Conservation (phyloP, 2,329 filamentous ascomycete species). For the Paraphaeosphaeria sporulosa region DNA sequence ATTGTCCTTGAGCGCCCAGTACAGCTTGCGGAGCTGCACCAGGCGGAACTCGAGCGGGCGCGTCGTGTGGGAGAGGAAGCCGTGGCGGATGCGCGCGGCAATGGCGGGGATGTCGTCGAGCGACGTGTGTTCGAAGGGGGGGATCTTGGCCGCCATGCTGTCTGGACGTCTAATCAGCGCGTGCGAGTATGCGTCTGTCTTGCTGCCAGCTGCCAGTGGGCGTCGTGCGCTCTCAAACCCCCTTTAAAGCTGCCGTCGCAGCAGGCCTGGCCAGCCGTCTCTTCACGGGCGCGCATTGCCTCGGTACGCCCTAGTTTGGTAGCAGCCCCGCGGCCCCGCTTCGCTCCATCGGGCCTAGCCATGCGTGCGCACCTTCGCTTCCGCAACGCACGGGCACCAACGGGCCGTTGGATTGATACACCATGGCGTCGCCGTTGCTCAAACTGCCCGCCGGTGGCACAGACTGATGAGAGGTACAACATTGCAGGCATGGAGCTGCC, state of each 20-base stretch:
- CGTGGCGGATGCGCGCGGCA: conserved; percentile 64
- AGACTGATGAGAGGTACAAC: too few species aligned
- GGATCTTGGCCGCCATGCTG: conserved; percentile 31
- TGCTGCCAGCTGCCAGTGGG: background rate
- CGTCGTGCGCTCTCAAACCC: background rate
- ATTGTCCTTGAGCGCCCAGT: conserved; percentile 89
- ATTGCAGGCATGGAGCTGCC: too few species aligned
- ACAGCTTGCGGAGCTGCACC: conserved; percentile 88
- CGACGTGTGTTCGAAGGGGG: conserved; percentile 46
- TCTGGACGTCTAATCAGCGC: background rate
- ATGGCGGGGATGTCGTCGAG: conserved; percentile 44
- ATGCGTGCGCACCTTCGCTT: background rate
- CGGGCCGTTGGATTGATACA: too few species aligned
- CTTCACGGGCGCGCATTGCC: background rate
- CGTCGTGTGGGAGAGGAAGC: conserved; percentile 82
- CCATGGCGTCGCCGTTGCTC: background rate
- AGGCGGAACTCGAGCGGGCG: conserved; percentile 83
- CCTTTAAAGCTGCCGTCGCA: background rate
- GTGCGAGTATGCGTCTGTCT: background rate
- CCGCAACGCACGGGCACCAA: background rate
- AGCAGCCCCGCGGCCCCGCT: background rate
- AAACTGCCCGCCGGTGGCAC: background rate
- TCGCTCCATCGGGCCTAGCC: background rate
- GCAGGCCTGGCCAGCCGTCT: background rate
- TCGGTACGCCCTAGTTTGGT: background rate